Percentiles rank a stretch among this genome's conserved stretches.
These are phyloP conservation scores for Gymnopus androsaceus DNA, from an alignment of 1,284 basidiomycete genomes.

Conservation along the genomic window DNA sequence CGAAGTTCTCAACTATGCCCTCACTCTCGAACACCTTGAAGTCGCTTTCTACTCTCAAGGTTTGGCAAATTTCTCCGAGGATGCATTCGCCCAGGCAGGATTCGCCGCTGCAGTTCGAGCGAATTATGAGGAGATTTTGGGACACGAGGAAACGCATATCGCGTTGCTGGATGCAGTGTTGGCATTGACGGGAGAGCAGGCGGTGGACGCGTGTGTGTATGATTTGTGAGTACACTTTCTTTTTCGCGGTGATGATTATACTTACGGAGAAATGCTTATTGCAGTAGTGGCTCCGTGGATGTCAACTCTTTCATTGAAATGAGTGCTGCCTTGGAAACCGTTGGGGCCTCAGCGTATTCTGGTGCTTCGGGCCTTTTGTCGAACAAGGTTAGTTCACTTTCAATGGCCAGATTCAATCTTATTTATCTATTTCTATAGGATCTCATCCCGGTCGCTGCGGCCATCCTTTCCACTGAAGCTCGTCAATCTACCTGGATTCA, in stretches of 20 bases:
- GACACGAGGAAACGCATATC: constrained; percentile 50
- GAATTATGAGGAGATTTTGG: constrained; percentile 47
- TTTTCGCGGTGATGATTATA: neutral
- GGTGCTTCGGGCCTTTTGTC: constrained; percentile 50
- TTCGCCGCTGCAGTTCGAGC: constrained; percentile 42
- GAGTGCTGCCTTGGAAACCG: constrained; percentile 58
- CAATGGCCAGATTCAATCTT: neutral
- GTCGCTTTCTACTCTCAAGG: constrained; percentile 39
- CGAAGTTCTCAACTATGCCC: constrained; percentile 51
- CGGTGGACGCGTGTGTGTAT: constrained; percentile 10
- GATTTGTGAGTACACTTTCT: constrained; percentile 9
- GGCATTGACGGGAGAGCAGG: constrained; percentile 17
- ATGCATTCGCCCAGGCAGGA: constrained; percentile 48
- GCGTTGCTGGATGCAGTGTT: constrained; percentile 25
- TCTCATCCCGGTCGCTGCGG: constrained; percentile 39
- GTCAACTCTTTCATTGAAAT: constrained; percentile 52
- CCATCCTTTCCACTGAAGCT: constrained; percentile 45
- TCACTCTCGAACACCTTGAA: constrained; percentile 60
- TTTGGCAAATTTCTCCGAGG: constrained; percentile 38
- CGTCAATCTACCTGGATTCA: constrained; percentile 55
- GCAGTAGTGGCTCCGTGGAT: constrained; percentile 45
- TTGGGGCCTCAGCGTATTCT: constrained; percentile 56
- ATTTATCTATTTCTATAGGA: constrained; percentile 22
- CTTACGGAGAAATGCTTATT: neutral
- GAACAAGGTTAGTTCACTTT: constrained; percentile 28